These are phyloP conservation scores for Phoenix roebelenii DNA, from an alignment of 176 grass and related monocot species.

Conservation along the genomic window DNA sequence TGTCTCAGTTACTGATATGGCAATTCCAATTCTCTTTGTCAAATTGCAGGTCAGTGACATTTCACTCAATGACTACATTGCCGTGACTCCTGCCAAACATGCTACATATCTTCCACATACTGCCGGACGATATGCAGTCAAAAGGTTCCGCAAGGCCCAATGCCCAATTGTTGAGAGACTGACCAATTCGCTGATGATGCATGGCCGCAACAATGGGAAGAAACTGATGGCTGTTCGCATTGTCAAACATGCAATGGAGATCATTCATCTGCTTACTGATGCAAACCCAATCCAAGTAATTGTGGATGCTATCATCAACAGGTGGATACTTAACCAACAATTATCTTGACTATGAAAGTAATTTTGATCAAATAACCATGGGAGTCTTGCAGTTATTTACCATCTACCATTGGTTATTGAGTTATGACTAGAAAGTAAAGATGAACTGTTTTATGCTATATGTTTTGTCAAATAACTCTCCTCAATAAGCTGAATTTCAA, in stretches of 20 bases:
- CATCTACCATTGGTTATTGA: too few species aligned
- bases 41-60: slow-evolving; percentile 61
- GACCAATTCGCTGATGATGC: slow-evolving; percentile 94
- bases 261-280: slow-evolving; percentile 83
- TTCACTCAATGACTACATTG: slow-evolving; percentile 68
- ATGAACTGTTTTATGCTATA: too few species aligned
- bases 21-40: neutral
- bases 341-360: neutral
- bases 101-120: slow-evolving; percentile 74
- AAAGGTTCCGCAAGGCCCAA: slow-evolving; percentile 84
- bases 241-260: slow-evolving; percentile 79
- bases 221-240: slow-evolving; percentile 78
- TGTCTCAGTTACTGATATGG: too few species aligned
- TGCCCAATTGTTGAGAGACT: slow-evolving; percentile 85
- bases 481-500: too few species aligned
- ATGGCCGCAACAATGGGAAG: slow-evolving; percentile 85
- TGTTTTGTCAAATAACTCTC: too few species aligned
- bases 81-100: slow-evolving; percentile 54
- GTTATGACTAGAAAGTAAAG: too few species aligned
- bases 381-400: neutral
- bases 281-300: slow-evolving; percentile 78
- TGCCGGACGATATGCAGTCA: slow-evolving; percentile 64
- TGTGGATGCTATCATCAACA: slow-evolving; percentile 80
- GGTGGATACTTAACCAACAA: slow-evolving; percentile 15
- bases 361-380: neutral